Evolutionary conservation across 768 basidiomycete genomes (phyloP).

Genomic region (Tremella mesenterica): DNA sequence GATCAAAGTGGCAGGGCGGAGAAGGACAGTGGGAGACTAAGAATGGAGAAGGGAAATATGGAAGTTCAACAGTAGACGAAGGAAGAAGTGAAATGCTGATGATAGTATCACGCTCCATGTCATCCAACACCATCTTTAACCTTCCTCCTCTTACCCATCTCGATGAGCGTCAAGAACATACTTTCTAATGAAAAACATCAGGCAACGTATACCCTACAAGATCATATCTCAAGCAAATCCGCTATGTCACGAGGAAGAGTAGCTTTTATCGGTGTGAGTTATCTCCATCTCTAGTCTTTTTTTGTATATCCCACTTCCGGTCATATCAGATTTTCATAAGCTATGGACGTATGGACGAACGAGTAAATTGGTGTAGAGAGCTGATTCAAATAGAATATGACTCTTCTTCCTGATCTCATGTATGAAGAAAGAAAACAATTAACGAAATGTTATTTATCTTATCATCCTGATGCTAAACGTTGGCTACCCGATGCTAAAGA

Average conservation of each 20-base stretch:
- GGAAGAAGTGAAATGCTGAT: neutral
- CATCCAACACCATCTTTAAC: slow-evolving; percentile 32
- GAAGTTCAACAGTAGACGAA: too few species aligned
- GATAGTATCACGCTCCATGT: slow-evolving; percentile 42
- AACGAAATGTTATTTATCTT: slow-evolving; percentile 23
- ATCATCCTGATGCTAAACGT: slow-evolving; percentile 34
- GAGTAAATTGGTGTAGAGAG: too few species aligned
- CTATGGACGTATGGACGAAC: neutral
- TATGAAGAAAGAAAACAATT: slow-evolving; percentile 10
- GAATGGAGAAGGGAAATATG: too few species aligned
- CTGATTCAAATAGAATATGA: slow-evolving; percentile 31
- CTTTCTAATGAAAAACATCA: slow-evolving; percentile 14
- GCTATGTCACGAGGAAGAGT: slow-evolving; percentile 37
- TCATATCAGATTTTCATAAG: neutral
- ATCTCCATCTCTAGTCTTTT: neutral
- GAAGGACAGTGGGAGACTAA: too few species aligned
- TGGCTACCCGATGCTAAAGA: slow-evolving; percentile 30
- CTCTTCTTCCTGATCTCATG: slow-evolving; percentile 21
- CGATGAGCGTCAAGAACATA: slow-evolving; percentile 35
- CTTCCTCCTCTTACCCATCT: slow-evolving; percentile 39
- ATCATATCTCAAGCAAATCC: slow-evolving; percentile 19
- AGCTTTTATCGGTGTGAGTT: slow-evolving; percentile 40
- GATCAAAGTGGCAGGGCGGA: too few species aligned
- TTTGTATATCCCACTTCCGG: neutral
- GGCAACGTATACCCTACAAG: slow-evolving; percentile 36